phyloP scores from a whole-genome alignment of 257 asterid genomes.

The Solanum medicagineum region DNA sequence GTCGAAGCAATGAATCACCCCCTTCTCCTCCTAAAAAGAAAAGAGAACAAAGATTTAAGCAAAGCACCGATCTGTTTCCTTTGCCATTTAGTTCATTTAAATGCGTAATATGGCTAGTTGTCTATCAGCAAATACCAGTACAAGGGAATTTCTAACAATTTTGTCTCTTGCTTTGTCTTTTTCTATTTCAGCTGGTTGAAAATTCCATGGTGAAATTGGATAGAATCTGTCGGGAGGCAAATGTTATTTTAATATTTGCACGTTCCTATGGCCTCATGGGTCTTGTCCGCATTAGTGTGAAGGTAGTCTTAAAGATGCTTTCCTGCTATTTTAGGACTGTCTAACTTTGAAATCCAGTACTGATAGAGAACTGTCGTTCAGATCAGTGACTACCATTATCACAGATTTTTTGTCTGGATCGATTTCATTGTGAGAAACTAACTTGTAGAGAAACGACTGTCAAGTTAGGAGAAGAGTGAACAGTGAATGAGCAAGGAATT shows the following conservation, averaged over 20 bases:
- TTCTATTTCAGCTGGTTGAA: conserved; percentile 62
- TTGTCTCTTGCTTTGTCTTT: background rate
- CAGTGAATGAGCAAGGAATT: background rate
- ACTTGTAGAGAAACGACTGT: background rate
- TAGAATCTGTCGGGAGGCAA: conserved; percentile 73
- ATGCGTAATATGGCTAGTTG: background rate
- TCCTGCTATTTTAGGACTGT: background rate
- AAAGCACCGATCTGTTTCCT: background rate
- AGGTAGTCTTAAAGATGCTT: conserved; percentile 33
- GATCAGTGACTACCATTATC: background rate
- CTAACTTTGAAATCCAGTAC: background rate
- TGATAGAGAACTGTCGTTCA: background rate
- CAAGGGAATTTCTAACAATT: background rate
- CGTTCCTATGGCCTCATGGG: conserved; percentile 98
- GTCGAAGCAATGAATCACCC: background rate
- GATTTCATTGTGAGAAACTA: background rate
- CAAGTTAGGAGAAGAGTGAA: background rate
- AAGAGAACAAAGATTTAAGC: background rate
- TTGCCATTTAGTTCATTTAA: background rate
- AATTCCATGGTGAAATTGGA: conserved; percentile 84
- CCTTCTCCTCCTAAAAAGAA: background rate
- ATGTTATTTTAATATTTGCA: conserved; percentile 71
- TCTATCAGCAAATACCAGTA: background rate
- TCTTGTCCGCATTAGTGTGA: conserved; percentile 75
- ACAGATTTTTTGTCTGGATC: background rate